Base-by-base conservation (phyloP, 805 yeast species). In the Metschnikowia cerradonensis region DNA sequence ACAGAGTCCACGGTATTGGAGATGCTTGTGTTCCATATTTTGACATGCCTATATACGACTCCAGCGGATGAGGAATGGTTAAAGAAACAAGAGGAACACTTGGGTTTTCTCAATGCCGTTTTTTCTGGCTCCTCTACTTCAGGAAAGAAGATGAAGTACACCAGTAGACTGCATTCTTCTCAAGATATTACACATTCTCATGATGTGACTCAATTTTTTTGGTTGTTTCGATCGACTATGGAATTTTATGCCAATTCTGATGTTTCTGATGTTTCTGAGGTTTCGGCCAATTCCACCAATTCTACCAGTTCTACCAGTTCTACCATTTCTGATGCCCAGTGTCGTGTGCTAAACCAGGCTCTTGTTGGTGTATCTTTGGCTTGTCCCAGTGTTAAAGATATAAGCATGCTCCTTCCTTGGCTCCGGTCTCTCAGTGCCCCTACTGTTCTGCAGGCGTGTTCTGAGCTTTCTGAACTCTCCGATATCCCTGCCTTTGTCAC, bases 401-500 rank as follows among this genome's bases (percentile, higher is more conserved):
- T 45, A 4, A 20, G 17, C 22, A 19, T 47, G 6, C 40, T 62
- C 4, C 31, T 50, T 0, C 50, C 59, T 1, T 73, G 76, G 76
- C 61, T 72, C 1, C 53, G 51, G 6, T 68, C 76, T 4, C 53
- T 75, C 0, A 40, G 56, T 3, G 60, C 79, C 0, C 55, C 66
- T 0, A 59, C 55, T 37, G 62, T 77, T 10, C 53, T 62, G 6
- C 60, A 57, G 2, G 68, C 76, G 3, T 75, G 78, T 50, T 36
- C 52, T 2, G 52, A 67, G 1, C 56, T 77, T 8, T 45, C 66
- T 0, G 64, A 67, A 15, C 51, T 62, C 8, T 48, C 61, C 1
- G 53, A 60, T 2, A 63, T 75, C 14, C 81, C 82, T 0, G 57
- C 70, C 0, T 73, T 70, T 57, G 65, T 77, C 1, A 43, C 66